Percentiles rank a stretch among this genome's conserved stretches.
Evolutionary conservation across 2,329 filamentous ascomycete species (phyloP).

Genomic region (Arthrobotrys sphaeroides): DNA sequence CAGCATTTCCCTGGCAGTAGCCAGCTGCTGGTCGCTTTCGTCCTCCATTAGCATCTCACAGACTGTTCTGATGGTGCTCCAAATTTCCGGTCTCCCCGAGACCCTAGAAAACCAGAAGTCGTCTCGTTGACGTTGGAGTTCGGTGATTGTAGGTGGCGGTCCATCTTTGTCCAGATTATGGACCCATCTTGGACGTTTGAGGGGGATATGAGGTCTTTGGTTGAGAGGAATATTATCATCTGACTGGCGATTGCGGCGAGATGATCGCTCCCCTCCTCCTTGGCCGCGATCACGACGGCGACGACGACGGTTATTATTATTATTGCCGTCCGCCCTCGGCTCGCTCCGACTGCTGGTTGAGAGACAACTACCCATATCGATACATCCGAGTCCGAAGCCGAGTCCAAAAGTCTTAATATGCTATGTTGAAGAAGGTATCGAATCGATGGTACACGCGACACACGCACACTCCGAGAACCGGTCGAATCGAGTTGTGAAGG

Average conservation of each 20-base stretch:
- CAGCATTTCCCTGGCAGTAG: conserved; percentile 32
- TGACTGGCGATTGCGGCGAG: not conserved
- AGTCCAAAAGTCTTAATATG: too few species aligned
- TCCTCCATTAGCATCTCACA: conserved; percentile 26
- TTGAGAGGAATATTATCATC: not conserved
- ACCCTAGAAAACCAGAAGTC: conserved; percentile 43
- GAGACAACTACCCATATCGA: conserved; percentile 47
- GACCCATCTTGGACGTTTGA: conserved; percentile 24
- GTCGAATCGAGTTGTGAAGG: not conserved
- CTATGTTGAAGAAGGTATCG: not conserved
- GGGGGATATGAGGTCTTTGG: conserved; percentile 10
- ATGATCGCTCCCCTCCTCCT: too few species aligned
- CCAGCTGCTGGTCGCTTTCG: conserved; percentile 13
- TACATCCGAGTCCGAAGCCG: not conserved
- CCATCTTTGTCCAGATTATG: not conserved
- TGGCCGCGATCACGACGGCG: not conserved
- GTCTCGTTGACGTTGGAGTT: conserved; percentile 6
- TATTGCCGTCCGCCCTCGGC: not conserved
- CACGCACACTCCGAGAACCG: too few species aligned
- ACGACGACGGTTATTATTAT: conserved; percentile 1
- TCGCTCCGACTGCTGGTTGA: conserved; percentile 26
- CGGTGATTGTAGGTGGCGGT: not conserved
- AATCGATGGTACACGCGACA: too few species aligned
- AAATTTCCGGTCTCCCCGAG: conserved; percentile 25
- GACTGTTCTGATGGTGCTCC: conserved; percentile 8